Percentiles rank a stretch among this genome's conserved stretches.
These are phyloP conservation scores for Talaromyces sp. DNA, from an alignment of 2,329 filamentous ascomycete genomes.

Conservation along the genomic window DNA sequence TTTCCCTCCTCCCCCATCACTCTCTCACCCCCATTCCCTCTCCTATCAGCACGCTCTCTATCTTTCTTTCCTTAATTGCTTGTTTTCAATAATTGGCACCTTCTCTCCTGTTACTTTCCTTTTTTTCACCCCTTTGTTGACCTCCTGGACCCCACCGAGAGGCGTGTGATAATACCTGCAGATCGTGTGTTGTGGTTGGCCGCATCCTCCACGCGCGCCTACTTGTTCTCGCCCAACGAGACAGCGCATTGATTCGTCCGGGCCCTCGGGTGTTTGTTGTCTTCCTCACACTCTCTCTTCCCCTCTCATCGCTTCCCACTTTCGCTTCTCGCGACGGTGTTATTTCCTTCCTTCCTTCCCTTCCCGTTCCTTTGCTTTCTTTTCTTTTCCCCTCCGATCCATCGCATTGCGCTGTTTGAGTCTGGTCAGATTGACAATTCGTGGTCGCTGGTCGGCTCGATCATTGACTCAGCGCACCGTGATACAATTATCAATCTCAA, in stretches of 20 bases:
- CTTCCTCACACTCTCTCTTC: slow-evolving; percentile 3
- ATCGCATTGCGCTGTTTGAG: slow-evolving; percentile 11
- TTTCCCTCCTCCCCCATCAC: slow-evolving; percentile 29
- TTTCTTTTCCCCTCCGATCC: neutral
- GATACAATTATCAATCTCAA: neutral
- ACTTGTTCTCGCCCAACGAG: slow-evolving; percentile 3
- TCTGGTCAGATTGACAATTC: slow-evolving; percentile 8
- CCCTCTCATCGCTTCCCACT: slow-evolving; percentile 10
- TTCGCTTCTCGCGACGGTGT: slow-evolving; percentile 17
- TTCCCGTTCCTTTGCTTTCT: slow-evolving; percentile 1
- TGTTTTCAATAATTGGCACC: neutral
- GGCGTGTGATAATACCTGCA: slow-evolving; percentile 9
- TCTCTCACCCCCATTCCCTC: slow-evolving; percentile 30
- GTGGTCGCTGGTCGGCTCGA: slow-evolving; percentile 38
- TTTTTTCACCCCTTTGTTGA: slow-evolving; percentile 8
- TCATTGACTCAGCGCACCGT: slow-evolving; percentile 7
- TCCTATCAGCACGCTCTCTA: slow-evolving; percentile 24
- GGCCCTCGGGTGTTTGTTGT: slow-evolving; percentile 8
- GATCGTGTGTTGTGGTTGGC: slow-evolving; percentile 16
- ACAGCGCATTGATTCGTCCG: slow-evolving; percentile 9
- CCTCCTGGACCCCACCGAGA: neutral
- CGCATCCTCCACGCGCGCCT: slow-evolving; percentile 7
- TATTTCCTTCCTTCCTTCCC: slow-evolving; percentile 4
- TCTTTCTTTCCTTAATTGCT: slow-evolving; percentile 8
- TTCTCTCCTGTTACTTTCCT: neutral